phyloP scores from a whole-genome alignment of 768 basidiomycete species.

The Podaxis sp. region DNA sequence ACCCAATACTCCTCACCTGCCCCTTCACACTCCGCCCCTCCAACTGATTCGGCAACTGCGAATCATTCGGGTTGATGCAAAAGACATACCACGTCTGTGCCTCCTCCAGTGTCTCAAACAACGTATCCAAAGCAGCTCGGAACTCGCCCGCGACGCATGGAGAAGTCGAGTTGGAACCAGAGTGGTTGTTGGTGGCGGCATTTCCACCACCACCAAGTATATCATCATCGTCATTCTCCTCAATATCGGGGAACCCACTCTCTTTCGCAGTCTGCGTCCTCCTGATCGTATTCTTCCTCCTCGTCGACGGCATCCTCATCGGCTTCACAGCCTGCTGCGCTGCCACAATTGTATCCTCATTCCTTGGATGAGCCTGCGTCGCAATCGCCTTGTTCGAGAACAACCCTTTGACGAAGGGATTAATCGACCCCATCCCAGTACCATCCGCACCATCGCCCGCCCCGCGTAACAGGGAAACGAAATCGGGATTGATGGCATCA shows the following conservation, averaged over 20 bases:
- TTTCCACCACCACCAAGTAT: constrained; percentile 31
- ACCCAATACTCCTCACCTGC: constrained; percentile 80
- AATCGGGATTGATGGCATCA: constrained; percentile 90
- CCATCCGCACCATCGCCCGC: constrained; percentile 40
- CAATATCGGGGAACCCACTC: constrained; percentile 32
- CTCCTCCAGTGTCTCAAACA: constrained; percentile 87
- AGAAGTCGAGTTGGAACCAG: neutral
- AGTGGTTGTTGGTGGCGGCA: neutral
- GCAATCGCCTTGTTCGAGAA: constrained; percentile 90
- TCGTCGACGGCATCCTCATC: constrained; percentile 88
- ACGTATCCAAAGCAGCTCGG: constrained; percentile 76
- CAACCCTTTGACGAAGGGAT: constrained; percentile 88
- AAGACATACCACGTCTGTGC: constrained; percentile 91
- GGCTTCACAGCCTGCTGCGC: constrained; percentile 94
- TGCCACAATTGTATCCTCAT: constrained; percentile 94
- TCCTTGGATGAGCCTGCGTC: constrained; percentile 86
- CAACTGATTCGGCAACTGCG: constrained; percentile 90
- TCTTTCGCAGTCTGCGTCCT: constrained; percentile 55
- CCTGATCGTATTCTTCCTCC: constrained; percentile 74
- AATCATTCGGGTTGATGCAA: constrained; percentile 93
- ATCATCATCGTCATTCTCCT: constrained; percentile 55
- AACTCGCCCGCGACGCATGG: constrained; percentile 91
- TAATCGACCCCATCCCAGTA: constrained; percentile 75
- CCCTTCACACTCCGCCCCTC: constrained; percentile 92
- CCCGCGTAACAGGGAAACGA: constrained; percentile 85